Evolutionary conservation across 2,329 filamentous ascomycete species (phyloP).

Genomic region (Zymoseptoria brevis): DNA sequence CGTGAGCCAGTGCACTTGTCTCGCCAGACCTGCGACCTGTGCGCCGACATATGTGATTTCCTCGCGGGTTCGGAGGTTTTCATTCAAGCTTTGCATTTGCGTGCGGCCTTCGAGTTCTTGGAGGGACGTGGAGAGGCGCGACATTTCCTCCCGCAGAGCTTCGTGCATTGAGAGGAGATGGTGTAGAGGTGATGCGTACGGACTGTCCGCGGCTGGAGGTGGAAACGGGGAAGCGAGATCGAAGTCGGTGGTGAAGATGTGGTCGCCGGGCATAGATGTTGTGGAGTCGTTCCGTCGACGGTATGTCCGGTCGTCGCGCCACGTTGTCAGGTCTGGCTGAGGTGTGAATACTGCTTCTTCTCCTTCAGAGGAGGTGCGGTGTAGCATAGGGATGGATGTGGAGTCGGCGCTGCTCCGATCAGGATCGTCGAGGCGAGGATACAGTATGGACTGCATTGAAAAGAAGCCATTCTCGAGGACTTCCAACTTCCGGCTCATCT

Average conservation of each 20-base stretch:
- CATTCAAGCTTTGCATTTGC: slow-evolving; percentile 56
- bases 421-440: slow-evolving; percentile 10
- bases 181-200: slow-evolving; percentile 43
- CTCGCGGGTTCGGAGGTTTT: slow-evolving; percentile 53
- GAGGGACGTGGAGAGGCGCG: slow-evolving; percentile 46
- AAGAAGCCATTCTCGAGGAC: slow-evolving; percentile 39
- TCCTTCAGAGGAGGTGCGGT: not conserved
- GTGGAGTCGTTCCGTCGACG: not conserved
- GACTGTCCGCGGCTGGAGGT: slow-evolving; percentile 22
- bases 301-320: not conserved
- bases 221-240: slow-evolving; percentile 22
- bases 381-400: slow-evolving; percentile 16
- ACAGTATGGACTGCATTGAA: slow-evolving; percentile 37
- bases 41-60: slow-evolving; percentile 55
- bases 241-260: slow-evolving; percentile 19
- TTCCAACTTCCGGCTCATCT: slow-evolving; percentile 37
- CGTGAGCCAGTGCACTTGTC: slow-evolving; percentile 57
- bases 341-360: not conserved
- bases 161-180: slow-evolving; percentile 56
- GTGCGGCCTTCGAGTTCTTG: slow-evolving; percentile 53
- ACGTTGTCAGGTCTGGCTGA: not conserved
- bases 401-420: slow-evolving; percentile 18
- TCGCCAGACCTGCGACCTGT: slow-evolving; percentile 49
- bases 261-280: not conserved
- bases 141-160: slow-evolving; percentile 52